phyloP scores from a whole-genome alignment of 1,284 basidiomycete species.

The Cryptococcus amylolentus region DNA sequence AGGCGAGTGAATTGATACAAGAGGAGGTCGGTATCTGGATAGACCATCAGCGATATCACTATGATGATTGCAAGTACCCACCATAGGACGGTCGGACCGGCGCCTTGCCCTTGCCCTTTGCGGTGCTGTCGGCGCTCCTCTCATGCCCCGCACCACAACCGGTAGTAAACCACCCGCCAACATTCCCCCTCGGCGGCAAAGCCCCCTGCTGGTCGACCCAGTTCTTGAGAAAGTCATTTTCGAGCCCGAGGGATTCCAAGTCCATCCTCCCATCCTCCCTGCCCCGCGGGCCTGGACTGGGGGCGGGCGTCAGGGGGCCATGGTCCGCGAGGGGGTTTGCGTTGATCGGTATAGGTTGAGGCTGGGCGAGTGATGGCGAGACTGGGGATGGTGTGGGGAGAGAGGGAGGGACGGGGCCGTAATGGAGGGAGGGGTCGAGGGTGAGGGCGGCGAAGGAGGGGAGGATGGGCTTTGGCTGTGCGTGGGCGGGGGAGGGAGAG shows the following conservation, averaged over 20 bases:
- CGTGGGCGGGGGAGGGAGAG: neutral
- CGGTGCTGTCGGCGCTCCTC: neutral
- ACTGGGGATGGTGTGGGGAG: neutral
- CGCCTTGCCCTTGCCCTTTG: conserved; percentile 8
- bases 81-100: no score
- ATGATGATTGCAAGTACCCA: neutral
- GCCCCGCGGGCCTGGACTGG: conserved; percentile 26
- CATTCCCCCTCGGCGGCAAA: no score
- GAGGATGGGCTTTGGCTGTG: neutral
- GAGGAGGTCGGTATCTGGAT: conserved; percentile 12
- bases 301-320: conserved; percentile 32
- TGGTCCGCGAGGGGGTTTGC: neutral
- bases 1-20: conserved; percentile 26
- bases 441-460: neutral
- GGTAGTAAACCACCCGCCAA: no score
- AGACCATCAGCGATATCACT: neutral
- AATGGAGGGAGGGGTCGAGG: neutral
- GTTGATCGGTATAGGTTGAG: neutral
- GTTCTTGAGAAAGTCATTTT: no score
- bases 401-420: neutral
- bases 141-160: neutral
- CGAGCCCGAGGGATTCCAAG: conserved; percentile 1
- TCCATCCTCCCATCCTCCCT: conserved; percentile 5
- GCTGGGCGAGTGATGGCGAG: conserved; percentile 2
- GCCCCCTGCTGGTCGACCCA: no score